A percentile compares a stretch with the other conserved stretches of the same genome.
These are phyloP conservation scores for Trichoderma lentiforme DNA, from an alignment of 2,329 filamentous ascomycete species.

Conservation along the genomic window DNA sequence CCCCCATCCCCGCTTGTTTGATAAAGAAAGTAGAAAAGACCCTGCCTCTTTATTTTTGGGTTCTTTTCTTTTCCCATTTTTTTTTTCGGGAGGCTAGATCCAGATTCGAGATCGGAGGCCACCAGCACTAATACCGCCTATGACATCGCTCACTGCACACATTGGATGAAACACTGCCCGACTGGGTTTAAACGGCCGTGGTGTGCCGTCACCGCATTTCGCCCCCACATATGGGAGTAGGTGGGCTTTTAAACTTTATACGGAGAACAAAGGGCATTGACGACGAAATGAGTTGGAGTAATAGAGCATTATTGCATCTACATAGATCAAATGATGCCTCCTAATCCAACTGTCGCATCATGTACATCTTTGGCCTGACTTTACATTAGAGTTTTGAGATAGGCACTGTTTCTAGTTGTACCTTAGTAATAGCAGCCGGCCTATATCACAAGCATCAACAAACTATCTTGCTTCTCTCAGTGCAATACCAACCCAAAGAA, in stretches of 20 bases:
- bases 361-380: background rate
- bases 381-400: background rate
- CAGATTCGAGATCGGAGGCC: conserved; percentile 10
- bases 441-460: background rate
- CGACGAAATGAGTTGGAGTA: background rate
- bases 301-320: background rate
- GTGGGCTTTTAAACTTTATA: background rate
- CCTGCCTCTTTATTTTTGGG: background rate
- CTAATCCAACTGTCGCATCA: background rate
- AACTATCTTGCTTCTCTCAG: background rate
- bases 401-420: background rate
- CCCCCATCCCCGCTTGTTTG: background rate
- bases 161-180: background rate
- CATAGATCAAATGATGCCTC: too few relatives aligned
- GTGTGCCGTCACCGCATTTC: conserved; percentile 1
- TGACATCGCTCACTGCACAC: background rate
- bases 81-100: background rate
- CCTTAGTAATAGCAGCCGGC: background rate
- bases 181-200: background rate
- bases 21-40: background rate
- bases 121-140: background rate
- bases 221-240: background rate
- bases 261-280: background rate
- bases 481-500: background rate
- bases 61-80: background rate